Percentiles rank a stretch among this genome's conserved stretches.
Conservation (phyloP, 371 early-diverging fungal genomes). For the Actinomucor elegans region DNA sequence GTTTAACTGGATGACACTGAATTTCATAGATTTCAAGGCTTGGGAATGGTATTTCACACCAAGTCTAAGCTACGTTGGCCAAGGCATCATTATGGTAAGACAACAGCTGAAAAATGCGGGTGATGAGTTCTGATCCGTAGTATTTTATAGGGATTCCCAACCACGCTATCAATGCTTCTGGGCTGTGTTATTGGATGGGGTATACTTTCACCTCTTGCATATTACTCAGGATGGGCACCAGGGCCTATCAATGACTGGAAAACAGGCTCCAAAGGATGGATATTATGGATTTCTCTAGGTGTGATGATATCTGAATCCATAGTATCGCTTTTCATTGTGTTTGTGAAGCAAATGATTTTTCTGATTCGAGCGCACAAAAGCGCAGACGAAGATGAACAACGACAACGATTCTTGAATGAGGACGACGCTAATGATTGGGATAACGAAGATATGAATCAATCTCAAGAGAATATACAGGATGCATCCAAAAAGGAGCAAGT, state of each 20-base stretch:
- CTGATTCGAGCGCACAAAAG: not conserved
- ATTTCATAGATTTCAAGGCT: slow-evolving; percentile 29
- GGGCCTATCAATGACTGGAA: slow-evolving; percentile 71
- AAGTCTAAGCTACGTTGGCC: slow-evolving; percentile 74
- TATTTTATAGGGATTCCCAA: slow-evolving; percentile 60
- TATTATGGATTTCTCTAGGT: slow-evolving; percentile 75
- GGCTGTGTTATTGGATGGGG: slow-evolving; percentile 82
- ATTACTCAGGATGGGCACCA: slow-evolving; percentile 70
- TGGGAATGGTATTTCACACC: slow-evolving; percentile 81
- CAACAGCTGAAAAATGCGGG: too few relatives aligned
- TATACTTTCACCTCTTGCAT: slow-evolving; percentile 66
- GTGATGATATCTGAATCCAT: slow-evolving; percentile 77
- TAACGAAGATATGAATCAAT: not conserved
- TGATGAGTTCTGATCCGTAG: too few relatives aligned
- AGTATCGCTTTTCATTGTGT: slow-evolving; percentile 58
- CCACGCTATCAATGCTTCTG: slow-evolving; percentile 67
- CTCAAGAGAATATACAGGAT: slow-evolving; percentile 37
- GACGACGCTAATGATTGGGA: slow-evolving; percentile 11
- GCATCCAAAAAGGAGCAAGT: slow-evolving; percentile 49
- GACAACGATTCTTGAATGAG: not conserved
- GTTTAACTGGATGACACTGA: slow-evolving; percentile 59
- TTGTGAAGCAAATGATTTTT: slow-evolving; percentile 8
- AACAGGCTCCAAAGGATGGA: slow-evolving; percentile 74
- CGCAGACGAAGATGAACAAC: not conserved
- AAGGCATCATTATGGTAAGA: slow-evolving; percentile 75